Evolutionary conservation across 1,284 basidiomycete genomes (phyloP).

Genomic region (Trichosporon inkin): DNA sequence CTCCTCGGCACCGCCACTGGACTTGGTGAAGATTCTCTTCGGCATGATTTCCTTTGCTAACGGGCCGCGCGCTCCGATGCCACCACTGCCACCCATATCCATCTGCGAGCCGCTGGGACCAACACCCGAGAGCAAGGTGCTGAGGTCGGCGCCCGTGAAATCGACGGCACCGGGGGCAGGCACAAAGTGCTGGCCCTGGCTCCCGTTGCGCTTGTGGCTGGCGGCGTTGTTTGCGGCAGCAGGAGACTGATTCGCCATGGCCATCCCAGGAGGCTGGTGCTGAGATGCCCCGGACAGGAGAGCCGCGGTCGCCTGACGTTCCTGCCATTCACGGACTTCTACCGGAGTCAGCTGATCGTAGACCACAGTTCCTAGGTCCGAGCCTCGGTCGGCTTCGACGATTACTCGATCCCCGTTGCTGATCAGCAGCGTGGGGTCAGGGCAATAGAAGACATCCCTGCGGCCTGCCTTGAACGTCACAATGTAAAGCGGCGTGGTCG

Average conservation of each 20-base stretch:
- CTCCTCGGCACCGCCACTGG: constrained; percentile 65
- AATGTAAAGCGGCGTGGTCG: constrained; percentile 85
- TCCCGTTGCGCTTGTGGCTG: constrained; percentile 21
- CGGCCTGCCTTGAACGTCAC: constrained; percentile 96
- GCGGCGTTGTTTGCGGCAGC: not conserved
- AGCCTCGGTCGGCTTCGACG: constrained; percentile 89
- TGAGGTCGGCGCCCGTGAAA: constrained; percentile 39
- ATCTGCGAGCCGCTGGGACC: constrained; percentile 41
- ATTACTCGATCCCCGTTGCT: constrained; percentile 85
- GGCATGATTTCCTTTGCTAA: constrained; percentile 80
- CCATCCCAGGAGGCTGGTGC: constrained; percentile 50
- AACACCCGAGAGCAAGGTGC: constrained; percentile 36
- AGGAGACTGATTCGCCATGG: constrained; percentile 31
- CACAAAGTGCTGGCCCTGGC: constrained; percentile 8
- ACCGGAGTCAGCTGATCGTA: constrained; percentile 85
- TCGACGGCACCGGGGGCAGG: constrained; percentile 24
- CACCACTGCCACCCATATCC: constrained; percentile 32
- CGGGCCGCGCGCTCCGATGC: constrained; percentile 36
- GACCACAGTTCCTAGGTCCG: constrained; percentile 83
- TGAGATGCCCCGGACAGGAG: constrained; percentile 45
- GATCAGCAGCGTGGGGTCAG: constrained; percentile 57
- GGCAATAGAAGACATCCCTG: constrained; percentile 88
- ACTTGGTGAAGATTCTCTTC: constrained; percentile 94
- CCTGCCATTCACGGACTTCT: constrained; percentile 86
- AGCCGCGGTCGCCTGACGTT: constrained; percentile 57